These are phyloP conservation scores for Clonostachys byssicola DNA, from an alignment of 2,329 filamentous ascomycete species.

Conservation along the genomic window DNA sequence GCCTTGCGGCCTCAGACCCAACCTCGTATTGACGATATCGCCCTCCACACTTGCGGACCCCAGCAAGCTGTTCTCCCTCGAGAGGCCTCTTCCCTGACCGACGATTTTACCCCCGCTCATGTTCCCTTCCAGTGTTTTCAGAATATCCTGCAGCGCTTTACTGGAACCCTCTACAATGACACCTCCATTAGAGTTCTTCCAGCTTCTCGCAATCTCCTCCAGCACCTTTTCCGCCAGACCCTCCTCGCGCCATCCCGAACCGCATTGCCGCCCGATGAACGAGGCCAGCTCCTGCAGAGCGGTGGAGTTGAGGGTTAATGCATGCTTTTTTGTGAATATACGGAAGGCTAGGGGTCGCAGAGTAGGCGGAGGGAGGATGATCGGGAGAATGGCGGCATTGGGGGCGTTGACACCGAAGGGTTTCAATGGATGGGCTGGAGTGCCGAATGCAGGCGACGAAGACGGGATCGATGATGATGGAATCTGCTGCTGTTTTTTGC, in stretches of 20 bases:
- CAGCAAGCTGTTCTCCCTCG: slow-evolving; percentile 57
- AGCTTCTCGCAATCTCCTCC: slow-evolving; percentile 84
- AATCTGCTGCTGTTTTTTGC: slow-evolving; percentile 21
- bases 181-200: slow-evolving; percentile 86
- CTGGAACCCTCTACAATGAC: slow-evolving; percentile 86
- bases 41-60: slow-evolving; percentile 42
- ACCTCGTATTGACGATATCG: slow-evolving; percentile 48
- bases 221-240: slow-evolving; percentile 88
- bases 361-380: slow-evolving; percentile 82
- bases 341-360: slow-evolving; percentile 88
- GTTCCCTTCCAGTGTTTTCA: slow-evolving; percentile 79
- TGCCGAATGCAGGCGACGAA: slow-evolving; percentile 86
- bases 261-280: slow-evolving; percentile 92
- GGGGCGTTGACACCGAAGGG: slow-evolving; percentile 51
- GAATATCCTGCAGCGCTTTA: slow-evolving; percentile 72
- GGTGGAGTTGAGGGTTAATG: slow-evolving; percentile 83
- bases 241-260: slow-evolving; percentile 93
- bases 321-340: slow-evolving; percentile 96
- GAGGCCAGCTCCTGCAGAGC: slow-evolving; percentile 79
- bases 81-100: slow-evolving; percentile 43
- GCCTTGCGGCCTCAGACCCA: slow-evolving; percentile 43
- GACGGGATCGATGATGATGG: slow-evolving; percentile 68
- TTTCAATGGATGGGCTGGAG: slow-evolving; percentile 74
- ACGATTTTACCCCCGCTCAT: slow-evolving; percentile 81
- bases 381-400: slow-evolving; percentile 72